Conservation (phyloP, 768 basidiomycete genomes). For the Boletus sp. region DNA sequence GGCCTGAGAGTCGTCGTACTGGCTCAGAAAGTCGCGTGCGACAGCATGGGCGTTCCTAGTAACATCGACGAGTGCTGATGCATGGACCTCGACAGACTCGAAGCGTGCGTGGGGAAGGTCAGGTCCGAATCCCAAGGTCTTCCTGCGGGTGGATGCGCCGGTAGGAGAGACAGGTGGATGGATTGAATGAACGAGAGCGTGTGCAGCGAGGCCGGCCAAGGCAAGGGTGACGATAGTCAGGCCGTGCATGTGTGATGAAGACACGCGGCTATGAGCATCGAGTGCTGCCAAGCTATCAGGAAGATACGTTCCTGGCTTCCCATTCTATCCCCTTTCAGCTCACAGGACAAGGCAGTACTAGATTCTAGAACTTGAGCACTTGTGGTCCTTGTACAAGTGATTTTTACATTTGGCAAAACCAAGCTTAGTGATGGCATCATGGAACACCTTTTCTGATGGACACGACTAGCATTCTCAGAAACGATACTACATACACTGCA, state of each 20-base stretch:
- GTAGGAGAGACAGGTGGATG: constrained; percentile 13
- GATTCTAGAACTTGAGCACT: too few species aligned
- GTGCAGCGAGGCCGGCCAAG: constrained; percentile 57
- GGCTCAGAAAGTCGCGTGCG: constrained; percentile 56
- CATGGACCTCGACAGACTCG: constrained; percentile 39
- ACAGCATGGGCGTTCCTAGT: constrained; percentile 54
- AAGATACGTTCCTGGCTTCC: too few species aligned
- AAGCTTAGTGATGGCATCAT: too few species aligned
- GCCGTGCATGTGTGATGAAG: constrained; percentile 48
- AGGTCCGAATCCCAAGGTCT: constrained; percentile 90
- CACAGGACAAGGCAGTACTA: too few species aligned
- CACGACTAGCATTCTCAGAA: too few species aligned
- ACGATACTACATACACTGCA: too few species aligned
- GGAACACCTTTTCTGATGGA: too few species aligned
- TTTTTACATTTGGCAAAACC: too few species aligned
- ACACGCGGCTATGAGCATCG: too few species aligned
- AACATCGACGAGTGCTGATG: constrained; percentile 38
- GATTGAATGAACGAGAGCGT: constrained; percentile 43
- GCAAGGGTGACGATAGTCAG: constrained; percentile 61
- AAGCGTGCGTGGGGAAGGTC: constrained; percentile 70
- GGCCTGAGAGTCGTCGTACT: constrained; percentile 35
- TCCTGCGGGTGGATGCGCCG: constrained; percentile 42
- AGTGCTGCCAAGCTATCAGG: too few species aligned
- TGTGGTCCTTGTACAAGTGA: too few species aligned
- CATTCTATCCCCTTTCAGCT: too few species aligned